phyloP scores from a whole-genome alignment of 495 filamentous ascomycete genomes.

The Penicillium ochrochloron region DNA sequence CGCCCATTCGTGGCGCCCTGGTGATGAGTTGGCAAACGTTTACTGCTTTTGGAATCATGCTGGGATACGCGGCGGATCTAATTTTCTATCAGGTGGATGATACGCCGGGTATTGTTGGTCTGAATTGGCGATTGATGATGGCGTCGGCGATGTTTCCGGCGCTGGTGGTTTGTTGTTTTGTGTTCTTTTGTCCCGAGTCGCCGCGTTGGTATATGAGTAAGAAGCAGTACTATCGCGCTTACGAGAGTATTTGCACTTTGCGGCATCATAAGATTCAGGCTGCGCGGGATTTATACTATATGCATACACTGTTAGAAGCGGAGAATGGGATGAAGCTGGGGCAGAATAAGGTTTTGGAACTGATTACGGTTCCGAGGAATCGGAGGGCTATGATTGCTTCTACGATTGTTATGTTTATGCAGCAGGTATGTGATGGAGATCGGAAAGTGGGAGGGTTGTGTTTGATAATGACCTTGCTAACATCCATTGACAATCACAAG shows the following conservation, averaged over 20 bases:
- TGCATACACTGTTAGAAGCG: slow-evolving; percentile 70
- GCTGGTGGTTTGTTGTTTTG: slow-evolving; percentile 68
- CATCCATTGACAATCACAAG: slow-evolving; percentile 40
- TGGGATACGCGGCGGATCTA: slow-evolving; percentile 74
- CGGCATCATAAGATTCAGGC: slow-evolving; percentile 76
- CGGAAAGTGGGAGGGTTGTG: not conserved
- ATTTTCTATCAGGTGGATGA: slow-evolving; percentile 69
- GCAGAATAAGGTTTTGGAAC: slow-evolving; percentile 65
- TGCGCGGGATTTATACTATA: slow-evolving; percentile 82
- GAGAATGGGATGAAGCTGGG: slow-evolving; percentile 65
- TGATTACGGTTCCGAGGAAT: slow-evolving; percentile 77
- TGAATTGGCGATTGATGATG: slow-evolving; percentile 88
- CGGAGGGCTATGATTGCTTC: slow-evolving; percentile 76
- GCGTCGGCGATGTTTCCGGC: slow-evolving; percentile 77
- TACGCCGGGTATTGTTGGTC: slow-evolving; percentile 57
- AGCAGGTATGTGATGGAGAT: slow-evolving; percentile 60
- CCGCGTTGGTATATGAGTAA: slow-evolving; percentile 82
- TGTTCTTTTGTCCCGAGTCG: slow-evolving; percentile 76
- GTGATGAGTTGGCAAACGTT: slow-evolving; percentile 89
- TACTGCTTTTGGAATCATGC: slow-evolving; percentile 83
- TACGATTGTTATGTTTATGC: slow-evolving; percentile 84
- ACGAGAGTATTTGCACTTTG: slow-evolving; percentile 65
- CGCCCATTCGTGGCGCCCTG: slow-evolving; percentile 73
- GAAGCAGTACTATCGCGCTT: slow-evolving; percentile 67
- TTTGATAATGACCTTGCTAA: not conserved